Base-by-base conservation (phyloP, 2,329 filamentous ascomycete species). In the Colletotrichum echinochloae region DNA sequence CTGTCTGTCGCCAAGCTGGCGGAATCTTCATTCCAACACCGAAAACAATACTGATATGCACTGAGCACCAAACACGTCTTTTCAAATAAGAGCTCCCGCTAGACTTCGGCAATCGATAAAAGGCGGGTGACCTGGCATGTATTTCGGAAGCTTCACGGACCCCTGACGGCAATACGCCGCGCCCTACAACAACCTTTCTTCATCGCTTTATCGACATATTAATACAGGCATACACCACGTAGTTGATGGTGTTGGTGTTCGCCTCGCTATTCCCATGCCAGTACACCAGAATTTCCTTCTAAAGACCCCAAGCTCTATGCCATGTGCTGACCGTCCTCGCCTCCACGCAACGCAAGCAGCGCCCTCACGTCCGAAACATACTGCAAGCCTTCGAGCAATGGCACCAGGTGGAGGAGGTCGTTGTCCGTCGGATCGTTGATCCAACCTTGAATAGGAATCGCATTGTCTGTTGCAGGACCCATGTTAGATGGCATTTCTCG, bases 381-480 rank as follows among this genome's bases (percentile, higher is more conserved):
- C 83, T 98, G 96, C 77, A 99, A 83, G 23, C 94, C 96, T 83
- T 99, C 96, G 54, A 99, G 86, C 76, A 98, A 86, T 39, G 96
- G 96, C 69, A 99, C 91, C 71, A 99, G 87, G 81, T 98, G 94
- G 81, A 98, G 87, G 74, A 99, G 86, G 79, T 98, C 95, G 79
- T 95, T 96, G 82, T 99, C 96, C 33, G 96, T 98, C 28, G 96
- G 96, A 83, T 99, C 96, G 81, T 92, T 97, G 83, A 99, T 98
- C 96, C 96, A 99, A 78, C 96, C 96, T 84, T 98, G 95, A 79
- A 99, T 98, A 3, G 96, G 96, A 77, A 99, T 98, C 60, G 96
- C 96, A 83, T 99, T 99, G 81, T 99, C 96, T 99, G 77, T 7
- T 16, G 28, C 20, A n/a, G 18, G 57, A 55, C 66, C 9, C 56